A percentile compares a stretch with the other conserved stretches of the same genome.
phyloP scores from a whole-genome alignment of 2,329 filamentous ascomycete species.

The Chrysoporthe austroafricana region DNA sequence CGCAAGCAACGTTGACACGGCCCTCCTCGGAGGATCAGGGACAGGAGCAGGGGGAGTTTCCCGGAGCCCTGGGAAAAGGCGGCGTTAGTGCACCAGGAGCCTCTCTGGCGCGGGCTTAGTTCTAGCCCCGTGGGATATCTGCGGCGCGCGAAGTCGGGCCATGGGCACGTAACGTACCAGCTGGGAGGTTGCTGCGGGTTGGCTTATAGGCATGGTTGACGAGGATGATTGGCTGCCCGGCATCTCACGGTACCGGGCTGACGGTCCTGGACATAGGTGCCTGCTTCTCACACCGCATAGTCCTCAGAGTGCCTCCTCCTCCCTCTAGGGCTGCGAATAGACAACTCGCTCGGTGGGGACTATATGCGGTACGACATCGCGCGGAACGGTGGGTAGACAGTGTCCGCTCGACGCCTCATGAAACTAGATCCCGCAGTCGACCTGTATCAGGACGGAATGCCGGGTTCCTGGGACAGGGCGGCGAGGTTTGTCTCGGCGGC shows the following conservation, averaged over 20 bases:
- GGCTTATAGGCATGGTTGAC: no score
- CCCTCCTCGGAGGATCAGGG: no score
- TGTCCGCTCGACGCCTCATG: slow-evolving; percentile 1
- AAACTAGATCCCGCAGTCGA: neutral
- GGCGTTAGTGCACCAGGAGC: no score
- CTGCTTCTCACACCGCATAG: slow-evolving; percentile 16
- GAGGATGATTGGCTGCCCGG: neutral
- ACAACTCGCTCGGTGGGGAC: slow-evolving; percentile 8
- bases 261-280: neutral
- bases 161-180: slow-evolving; percentile 1
- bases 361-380: slow-evolving; percentile 12
- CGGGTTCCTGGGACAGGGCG: neutral
- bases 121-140: neutral
- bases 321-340: neutral
- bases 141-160: no score
- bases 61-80: no score
- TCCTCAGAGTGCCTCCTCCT: slow-evolving; percentile 17
- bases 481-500: neutral
- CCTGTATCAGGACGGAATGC: neutral
- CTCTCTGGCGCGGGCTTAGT: no score
- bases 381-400: slow-evolving; percentile 27
- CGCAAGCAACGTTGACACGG: no score
- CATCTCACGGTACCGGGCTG: neutral
- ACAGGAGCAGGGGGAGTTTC: no score
- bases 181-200: neutral